Conservation (phyloP, 2,329 filamentous ascomycete species). For the Fusarium sp. region DNA sequence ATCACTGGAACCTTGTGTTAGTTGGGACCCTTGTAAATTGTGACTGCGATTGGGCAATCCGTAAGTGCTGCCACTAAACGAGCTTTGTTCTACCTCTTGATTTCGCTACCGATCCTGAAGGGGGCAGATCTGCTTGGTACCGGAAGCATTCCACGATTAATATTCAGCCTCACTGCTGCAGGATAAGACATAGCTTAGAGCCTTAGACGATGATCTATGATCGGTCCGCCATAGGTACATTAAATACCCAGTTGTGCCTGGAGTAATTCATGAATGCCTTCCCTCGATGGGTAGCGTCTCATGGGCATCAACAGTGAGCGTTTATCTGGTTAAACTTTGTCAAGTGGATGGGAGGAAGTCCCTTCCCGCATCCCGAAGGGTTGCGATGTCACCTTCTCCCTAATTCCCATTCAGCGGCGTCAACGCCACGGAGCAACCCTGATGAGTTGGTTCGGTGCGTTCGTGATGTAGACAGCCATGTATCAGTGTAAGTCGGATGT, state of each 20-base stretch:
- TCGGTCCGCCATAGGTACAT: neutral
- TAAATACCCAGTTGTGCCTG: neutral
- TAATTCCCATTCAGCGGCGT: conserved; percentile 24
- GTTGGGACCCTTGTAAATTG: conserved; percentile 19
- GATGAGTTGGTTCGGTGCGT: conserved; percentile 1
- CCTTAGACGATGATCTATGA: neutral
- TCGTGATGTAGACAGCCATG: neutral
- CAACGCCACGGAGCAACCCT: conserved; percentile 22
- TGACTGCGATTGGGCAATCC: conserved; percentile 17
- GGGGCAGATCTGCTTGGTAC: conserved; percentile 2
- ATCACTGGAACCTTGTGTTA: conserved; percentile 23
- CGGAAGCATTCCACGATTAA: conserved; percentile 1
- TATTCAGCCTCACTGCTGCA: conserved; percentile 22
- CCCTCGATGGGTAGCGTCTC: conserved; percentile 23
- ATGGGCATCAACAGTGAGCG: conserved; percentile 29
- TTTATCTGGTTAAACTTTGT: conserved; percentile 26
- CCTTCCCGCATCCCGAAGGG: conserved; percentile 27
- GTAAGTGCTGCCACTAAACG: conserved; percentile 8
- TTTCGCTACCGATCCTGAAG: conserved; percentile 6
- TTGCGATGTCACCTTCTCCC: conserved; percentile 27
- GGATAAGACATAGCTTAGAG: neutral
- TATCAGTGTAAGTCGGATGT: neutral
- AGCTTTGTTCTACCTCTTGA: conserved; percentile 8
- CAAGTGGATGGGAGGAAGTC: conserved; percentile 25
- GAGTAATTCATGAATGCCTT: neutral